Conservation (phyloP, 2,329 filamentous ascomycete species). For the Dactylellina leptospora region DNA sequence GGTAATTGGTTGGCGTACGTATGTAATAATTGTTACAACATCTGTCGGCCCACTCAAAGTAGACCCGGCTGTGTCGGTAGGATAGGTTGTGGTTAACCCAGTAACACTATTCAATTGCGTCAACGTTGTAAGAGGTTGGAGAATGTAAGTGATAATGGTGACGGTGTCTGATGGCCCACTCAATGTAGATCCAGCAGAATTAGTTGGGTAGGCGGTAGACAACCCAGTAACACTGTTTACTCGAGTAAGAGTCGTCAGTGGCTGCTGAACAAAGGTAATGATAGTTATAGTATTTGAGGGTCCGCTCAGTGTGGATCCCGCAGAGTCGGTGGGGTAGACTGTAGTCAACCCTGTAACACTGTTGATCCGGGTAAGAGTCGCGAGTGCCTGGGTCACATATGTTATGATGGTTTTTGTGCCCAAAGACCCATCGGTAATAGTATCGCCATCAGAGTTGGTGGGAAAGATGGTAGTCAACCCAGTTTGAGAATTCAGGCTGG, state of each 20-base stretch:
- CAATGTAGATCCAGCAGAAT: conserved; percentile 5
- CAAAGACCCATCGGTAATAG: conserved; percentile 5
- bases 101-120: neutral
- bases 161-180: neutral
- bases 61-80: neutral
- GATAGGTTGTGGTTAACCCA: neutral
- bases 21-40: too few species aligned
- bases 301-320: neutral
- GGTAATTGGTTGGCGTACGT: too few species aligned
- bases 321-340: neutral
- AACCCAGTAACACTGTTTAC: too few species aligned
- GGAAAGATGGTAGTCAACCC: conserved; percentile 8
- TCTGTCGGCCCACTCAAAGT: too few species aligned
- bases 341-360: neutral
- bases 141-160: neutral
- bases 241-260: neutral
- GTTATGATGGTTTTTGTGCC: neutral
- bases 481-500: neutral
- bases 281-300: neutral
- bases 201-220: neutral
- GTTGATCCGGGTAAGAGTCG: neutral
- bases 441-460: neutral
- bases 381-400: neutral
- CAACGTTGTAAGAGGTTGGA: neutral
- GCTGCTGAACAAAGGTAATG: neutral